Evolutionary conservation across 805 yeast genomes (phyloP), one percentile per base, ranked within the genome.

Genomic region (Candida ipomoeae): DNA sequence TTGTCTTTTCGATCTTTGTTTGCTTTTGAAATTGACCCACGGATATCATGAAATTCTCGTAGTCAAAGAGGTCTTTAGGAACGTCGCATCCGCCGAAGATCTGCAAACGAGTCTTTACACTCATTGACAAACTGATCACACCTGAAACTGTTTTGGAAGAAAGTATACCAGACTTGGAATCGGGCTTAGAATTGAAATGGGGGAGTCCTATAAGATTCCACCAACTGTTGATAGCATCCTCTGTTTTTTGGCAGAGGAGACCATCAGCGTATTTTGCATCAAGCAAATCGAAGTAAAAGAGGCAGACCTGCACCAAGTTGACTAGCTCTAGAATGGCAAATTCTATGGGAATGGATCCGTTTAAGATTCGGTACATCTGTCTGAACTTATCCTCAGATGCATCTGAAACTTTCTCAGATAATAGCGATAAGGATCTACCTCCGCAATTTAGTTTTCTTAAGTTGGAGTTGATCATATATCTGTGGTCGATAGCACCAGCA

Each of bases 31-130:
- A 92, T 52, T 81, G 84, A 2, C 82, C 81, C 23, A 94, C 77
- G 6, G 89, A 80, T 2, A 77, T 65, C 67, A 82, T 77, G 58
- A 92, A 86, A 44, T 77, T 78, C 48, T 83, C 85, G 46, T 82
- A 83, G 53, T 87, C 92, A 61, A 87, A 83, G 0, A 96, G 92
- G 62, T 94, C 98, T 61, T 89, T 87, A 15, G 83, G 94, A 52
- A 75, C 85, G 59, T 75, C 87, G 40, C 67, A 63, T 0, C 68
- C 68, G 1, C 67, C 68, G 15, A 63, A 53, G 35, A 63, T 44
- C 3, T 63, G 64, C 10, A 84, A 70, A 44, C 89, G 82, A 36
- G 92, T 62, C 55, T 89, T 80, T 43, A 88, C 78, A 49, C 89
- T 83, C 17, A 87, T 64, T 0, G 89, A 79, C 60, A 89, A 80